Percentiles rank a stretch among this genome's conserved stretches.
Conservation (phyloP, 2,329 filamentous ascomycete species). For the Venturia carpophila region DNA sequence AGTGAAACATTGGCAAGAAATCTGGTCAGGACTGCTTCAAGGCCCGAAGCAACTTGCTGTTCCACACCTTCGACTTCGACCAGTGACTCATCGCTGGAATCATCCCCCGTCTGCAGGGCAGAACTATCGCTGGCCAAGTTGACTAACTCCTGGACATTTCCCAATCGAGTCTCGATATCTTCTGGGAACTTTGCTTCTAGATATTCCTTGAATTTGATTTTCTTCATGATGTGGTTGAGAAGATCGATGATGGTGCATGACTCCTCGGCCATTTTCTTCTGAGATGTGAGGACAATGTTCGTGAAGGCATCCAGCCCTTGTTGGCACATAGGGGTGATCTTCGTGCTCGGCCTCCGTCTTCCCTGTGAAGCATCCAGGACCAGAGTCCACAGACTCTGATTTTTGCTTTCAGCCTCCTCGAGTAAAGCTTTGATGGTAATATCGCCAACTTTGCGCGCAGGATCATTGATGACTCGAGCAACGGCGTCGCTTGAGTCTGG, state of each 20-base stretch:
- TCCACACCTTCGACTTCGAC: conserved; percentile 63
- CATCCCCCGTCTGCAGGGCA: conserved; percentile 36
- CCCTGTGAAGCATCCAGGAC: conserved; percentile 53
- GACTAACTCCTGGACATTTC: conserved; percentile 83
- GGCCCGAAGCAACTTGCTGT: conserved; percentile 45
- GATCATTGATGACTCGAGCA: conserved; percentile 75
- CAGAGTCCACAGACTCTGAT: conserved; percentile 68
- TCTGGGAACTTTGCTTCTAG: conserved; percentile 61
- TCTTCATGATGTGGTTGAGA: conserved; percentile 52
- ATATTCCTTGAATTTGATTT: conserved; percentile 66
- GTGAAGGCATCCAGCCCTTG: conserved; percentile 52
- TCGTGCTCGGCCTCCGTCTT: conserved; percentile 43
- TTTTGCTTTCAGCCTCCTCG: conserved; percentile 64
- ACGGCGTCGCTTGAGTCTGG: conserved; percentile 83
- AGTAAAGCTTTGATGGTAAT: conserved; percentile 65
- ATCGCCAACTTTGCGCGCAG: conserved; percentile 73
- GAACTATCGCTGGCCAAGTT: conserved; percentile 67
- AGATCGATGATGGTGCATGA: conserved; percentile 39
- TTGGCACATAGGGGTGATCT: conserved; percentile 47
- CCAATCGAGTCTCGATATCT: conserved; percentile 72
- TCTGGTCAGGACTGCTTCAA: conserved; percentile 59
- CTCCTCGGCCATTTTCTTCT: conserved; percentile 45
- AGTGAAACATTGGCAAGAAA: conserved; percentile 88
- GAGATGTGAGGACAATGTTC: conserved; percentile 50
- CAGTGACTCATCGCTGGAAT: conserved; percentile 40